phyloP scores from a whole-genome alignment of 2,329 filamentous ascomycete genomes.

The Tolypocladium capitatum region DNA sequence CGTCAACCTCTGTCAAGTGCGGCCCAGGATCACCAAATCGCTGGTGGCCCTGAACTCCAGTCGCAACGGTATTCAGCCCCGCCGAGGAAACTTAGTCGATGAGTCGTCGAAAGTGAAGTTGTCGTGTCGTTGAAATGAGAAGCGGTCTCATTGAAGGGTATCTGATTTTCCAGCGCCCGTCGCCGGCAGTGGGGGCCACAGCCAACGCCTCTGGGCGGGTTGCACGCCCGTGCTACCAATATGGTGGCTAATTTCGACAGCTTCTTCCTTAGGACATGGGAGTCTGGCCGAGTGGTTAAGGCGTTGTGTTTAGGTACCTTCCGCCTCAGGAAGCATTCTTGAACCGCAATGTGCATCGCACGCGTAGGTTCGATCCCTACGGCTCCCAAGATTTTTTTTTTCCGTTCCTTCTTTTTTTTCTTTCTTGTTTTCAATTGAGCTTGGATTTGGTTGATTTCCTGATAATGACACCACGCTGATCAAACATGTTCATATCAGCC shows the following conservation, averaged over 20 bases:
- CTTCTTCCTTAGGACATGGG: constrained; percentile 10
- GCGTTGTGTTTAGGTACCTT: constrained; percentile 37
- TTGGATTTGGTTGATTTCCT: no score
- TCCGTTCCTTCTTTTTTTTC: no score
- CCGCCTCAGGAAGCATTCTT: constrained; percentile 8
- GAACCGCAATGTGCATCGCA: constrained; percentile 27
- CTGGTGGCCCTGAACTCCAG: no score
- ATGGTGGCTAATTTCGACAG: constrained; percentile 1
- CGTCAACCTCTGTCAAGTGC: neutral
- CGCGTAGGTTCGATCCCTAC: constrained; percentile 41
- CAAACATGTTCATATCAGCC: neutral
- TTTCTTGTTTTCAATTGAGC: no score
- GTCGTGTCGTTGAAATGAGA: neutral
- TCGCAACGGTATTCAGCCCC: neutral
- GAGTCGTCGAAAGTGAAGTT: neutral
- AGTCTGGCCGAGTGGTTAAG: constrained; percentile 43
- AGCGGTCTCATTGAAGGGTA: neutral
- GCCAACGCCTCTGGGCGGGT: neutral
- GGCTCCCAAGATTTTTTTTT: constrained; percentile 23
- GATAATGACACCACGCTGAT: no score
- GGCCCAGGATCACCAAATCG: neutral
- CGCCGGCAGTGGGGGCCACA: no score
- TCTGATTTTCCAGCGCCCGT: neutral
- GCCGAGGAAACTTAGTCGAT: no score
- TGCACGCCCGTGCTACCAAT: neutral